Evolutionary conservation across 1,139 yeast genomes (phyloP).

Genomic region (Blastobotrys elegans): DNA sequence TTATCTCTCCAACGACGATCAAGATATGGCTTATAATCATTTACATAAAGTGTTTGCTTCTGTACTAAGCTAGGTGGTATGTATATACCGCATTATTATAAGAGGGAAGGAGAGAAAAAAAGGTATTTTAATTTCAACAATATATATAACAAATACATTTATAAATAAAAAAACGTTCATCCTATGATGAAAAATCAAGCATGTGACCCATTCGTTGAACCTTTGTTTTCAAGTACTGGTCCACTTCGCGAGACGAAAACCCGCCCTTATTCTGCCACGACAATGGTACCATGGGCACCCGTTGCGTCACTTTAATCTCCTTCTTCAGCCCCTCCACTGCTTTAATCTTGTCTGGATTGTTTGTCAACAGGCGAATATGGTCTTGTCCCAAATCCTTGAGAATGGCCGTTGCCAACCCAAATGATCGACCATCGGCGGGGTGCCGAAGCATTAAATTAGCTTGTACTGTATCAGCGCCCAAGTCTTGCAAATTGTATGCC

Average conservation of each 20-base stretch:
- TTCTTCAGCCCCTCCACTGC: conserved; percentile 87
- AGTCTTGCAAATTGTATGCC: conserved; percentile 93
- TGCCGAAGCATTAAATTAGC: conserved; percentile 90
- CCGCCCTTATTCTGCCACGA: conserved; percentile 79
- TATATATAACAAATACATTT: not conserved
- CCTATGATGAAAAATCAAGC: conserved; percentile 29
- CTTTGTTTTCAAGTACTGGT: conserved; percentile 88
- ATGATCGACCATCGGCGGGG: conserved; percentile 95
- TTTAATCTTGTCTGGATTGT: conserved; percentile 91
- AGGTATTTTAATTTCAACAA: not conserved
- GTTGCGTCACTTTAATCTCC: conserved; percentile 65
- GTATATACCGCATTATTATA: not conserved
- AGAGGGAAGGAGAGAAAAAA: not conserved
- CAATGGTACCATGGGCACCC: conserved; percentile 95
- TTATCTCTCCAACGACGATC: not conserved
- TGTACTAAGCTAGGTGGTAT: not conserved
- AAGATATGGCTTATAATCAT: conserved; percentile 4
- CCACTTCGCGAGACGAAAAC: conserved; percentile 77
- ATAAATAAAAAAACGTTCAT: not conserved
- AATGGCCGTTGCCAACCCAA: conserved; percentile 90
- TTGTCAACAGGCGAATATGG: conserved; percentile 75
- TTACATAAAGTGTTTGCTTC: not conserved
- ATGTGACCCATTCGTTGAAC: conserved; percentile 97
- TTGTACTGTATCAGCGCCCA: conserved; percentile 97
- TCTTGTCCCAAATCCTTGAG: conserved; percentile 72